phyloP scores from a whole-genome alignment of 2,329 filamentous ascomycete species.

The Cephalotrichum gorgonifer region DNA sequence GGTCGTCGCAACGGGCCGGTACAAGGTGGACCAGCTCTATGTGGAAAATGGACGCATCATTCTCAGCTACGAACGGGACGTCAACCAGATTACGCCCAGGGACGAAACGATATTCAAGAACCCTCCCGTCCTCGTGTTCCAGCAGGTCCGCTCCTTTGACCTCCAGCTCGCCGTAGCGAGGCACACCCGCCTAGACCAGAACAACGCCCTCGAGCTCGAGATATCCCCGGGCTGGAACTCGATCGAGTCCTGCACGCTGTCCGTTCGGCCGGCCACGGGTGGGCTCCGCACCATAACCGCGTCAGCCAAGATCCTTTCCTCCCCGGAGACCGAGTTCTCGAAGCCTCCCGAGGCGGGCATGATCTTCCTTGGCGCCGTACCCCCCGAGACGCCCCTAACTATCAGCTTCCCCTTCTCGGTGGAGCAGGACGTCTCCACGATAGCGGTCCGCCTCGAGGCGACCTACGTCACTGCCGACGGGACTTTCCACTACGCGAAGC shows the following conservation, averaged over 20 bases:
- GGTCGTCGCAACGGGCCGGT: constrained; percentile 61
- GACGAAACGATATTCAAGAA: constrained; percentile 42
- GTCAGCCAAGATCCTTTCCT: constrained; percentile 40
- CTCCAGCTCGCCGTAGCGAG: constrained; percentile 56
- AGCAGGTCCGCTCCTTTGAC: constrained; percentile 57
- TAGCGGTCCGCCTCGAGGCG: constrained; percentile 68
- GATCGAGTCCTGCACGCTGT: constrained; percentile 46
- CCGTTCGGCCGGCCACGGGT: constrained; percentile 54
- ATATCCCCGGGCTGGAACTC: constrained; percentile 67
- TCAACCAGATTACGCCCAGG: constrained; percentile 33
- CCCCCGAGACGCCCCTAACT: constrained; percentile 33
- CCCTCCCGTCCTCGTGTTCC: constrained; percentile 62
- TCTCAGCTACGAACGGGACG: constrained; percentile 54
- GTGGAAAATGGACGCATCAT: constrained; percentile 53
- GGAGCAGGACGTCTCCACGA: constrained; percentile 62
- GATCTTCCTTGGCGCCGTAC: constrained; percentile 39
- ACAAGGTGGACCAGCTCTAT: constrained; percentile 62
- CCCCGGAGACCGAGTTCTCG: constrained; percentile 25
- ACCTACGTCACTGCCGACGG: constrained; percentile 60
- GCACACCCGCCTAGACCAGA: constrained; percentile 68
- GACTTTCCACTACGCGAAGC: constrained; percentile 52
- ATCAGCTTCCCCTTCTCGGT: constrained; percentile 73
- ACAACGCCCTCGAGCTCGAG: constrained; percentile 65
- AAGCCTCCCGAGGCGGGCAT: constrained; percentile 43
- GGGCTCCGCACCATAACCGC: constrained; percentile 53